Evolutionary conservation across 371 early-diverging fungal species (phyloP), one percentile per base, ranked within the genome.

Genomic region (Capillidium rhysosporum): DNA sequence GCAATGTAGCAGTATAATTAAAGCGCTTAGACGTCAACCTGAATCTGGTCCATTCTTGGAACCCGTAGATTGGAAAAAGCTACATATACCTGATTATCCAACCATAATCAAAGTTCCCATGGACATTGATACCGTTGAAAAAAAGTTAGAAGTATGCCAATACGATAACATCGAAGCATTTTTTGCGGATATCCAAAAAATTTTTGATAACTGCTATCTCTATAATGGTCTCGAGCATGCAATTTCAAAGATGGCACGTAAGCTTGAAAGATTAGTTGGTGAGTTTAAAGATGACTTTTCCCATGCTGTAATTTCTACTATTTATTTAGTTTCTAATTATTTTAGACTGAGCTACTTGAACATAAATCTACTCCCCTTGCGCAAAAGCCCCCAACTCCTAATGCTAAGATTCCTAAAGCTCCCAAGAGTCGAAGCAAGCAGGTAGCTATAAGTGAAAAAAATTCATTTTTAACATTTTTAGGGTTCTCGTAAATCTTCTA

Each of bases 51-150:
- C 88, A 1, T 98, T 98, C 60, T 64, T 89, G 20, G 68, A 76
- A 43, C 99, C 98, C 1, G 98, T 98, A 1, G 98, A 98, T 65
- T 86, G 90, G 38, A 70, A 92, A 30, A 77, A 75, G 43, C 70
- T 95, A 16, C 79, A 80, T 44, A 81, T 98, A 18, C 99, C 97
- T 1, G 92, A 90, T 60, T 99, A 99, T 65, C 84, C 82, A 21
- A 75, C 79, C 9, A 77, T 88, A 60, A 79, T 99, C 66, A 91
- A 88, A 62, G 60, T 75, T 26, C 99, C 99, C 0, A 99, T 99
- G 97, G 99, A 99, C 61, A 66, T 98, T 5, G 79, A 83, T 9
- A 99, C 99, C 0, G 82, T 96, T 18, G 87, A 87, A 56, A 68
- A 69, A 44, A 92, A 92, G 65, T 66, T 98, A 5, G 86, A 86